Conservation (phyloP, 2,329 filamentous ascomycete species). For the Simplicillium aogashimaense region DNA sequence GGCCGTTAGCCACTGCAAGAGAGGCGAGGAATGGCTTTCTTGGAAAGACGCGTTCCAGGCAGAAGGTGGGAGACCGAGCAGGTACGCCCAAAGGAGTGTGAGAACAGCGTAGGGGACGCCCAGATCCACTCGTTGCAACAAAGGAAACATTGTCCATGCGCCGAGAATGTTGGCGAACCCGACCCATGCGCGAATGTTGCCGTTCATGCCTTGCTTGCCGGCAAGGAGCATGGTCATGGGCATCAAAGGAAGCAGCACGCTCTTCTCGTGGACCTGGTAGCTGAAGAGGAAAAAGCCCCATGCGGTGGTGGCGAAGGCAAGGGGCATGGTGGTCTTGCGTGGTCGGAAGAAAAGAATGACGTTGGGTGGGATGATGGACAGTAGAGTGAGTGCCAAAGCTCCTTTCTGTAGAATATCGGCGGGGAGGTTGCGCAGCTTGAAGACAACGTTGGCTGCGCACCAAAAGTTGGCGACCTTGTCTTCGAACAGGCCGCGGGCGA, state of each 20-base stretch:
- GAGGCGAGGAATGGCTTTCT: slow-evolving; percentile 22
- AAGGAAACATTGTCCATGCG: slow-evolving; percentile 86
- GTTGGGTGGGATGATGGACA: slow-evolving; percentile 70
- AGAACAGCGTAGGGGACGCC: slow-evolving; percentile 77
- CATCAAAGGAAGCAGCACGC: slow-evolving; percentile 80
- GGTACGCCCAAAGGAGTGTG: slow-evolving; percentile 80
- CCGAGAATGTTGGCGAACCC: slow-evolving; percentile 91
- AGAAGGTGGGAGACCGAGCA: slow-evolving; percentile 77
- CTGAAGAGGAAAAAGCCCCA: slow-evolving; percentile 98
- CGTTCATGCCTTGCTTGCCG: slow-evolving; percentile 65
- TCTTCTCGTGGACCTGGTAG: slow-evolving; percentile 98
- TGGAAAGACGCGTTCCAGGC: slow-evolving; percentile 60
- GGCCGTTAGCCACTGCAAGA: slow-evolving; percentile 42
- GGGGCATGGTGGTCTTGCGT: slow-evolving; percentile 64
- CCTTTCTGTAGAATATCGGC: slow-evolving; percentile 62
- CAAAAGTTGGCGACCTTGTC: slow-evolving; percentile 99
- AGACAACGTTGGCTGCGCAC: slow-evolving; percentile 82
- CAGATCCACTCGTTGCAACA: slow-evolving; percentile 77
- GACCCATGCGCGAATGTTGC: slow-evolving; percentile 76
- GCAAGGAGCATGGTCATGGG: slow-evolving; percentile 87
- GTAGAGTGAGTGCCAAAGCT: slow-evolving; percentile 65
- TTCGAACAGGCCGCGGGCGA: slow-evolving; percentile 91
- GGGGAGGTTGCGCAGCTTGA: slow-evolving; percentile 76
- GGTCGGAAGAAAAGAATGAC: slow-evolving; percentile 71
- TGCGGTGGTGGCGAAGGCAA: slow-evolving; percentile 71